Base-by-base conservation (phyloP, 2,329 filamentous ascomycete species). In the Penicillium sumatraense region DNA sequence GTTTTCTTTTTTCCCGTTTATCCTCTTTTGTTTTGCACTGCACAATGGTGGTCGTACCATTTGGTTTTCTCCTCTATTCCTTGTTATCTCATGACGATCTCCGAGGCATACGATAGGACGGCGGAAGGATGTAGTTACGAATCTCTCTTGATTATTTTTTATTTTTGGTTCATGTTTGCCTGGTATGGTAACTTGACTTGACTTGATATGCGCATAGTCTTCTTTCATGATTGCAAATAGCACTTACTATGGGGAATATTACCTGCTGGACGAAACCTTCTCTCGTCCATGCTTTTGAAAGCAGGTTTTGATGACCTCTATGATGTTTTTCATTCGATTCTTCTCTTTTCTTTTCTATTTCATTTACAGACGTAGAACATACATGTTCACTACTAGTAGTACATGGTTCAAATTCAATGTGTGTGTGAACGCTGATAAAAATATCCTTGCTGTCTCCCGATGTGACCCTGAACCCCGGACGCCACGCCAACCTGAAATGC, bases 301-400 rank as follows among this genome's bases (percentile, higher is more conserved):
- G 54, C 51, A 54, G 54, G 51, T 36, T 51, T 58, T 55, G 52
- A 58, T 36, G 36, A 49, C 52, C 40, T 51, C 21, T 16, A 46
- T 31, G 24, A 27, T n/a, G 14, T 46, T 31, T 31, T 31, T 16
- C 26, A 46, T 29, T 27, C 16, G 2, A 9, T 16, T 26, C 6
- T 31, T 31, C 11, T 31, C 27, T 11, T 31, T 31, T 31, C 27
- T 10, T 31, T 31, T 31, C 27, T 11, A 11, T 31, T 31, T 13
- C 10, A 11, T 31, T 29, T 31, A 5, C 14, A 26, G 11, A 42
- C 40, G 13, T 26, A 10, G 33, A 27, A 31, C n/a, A 31, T 46
- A 31, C 42, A 31, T 31, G 42, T 27, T 41, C n/a, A n/a, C n/a
- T n/a, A n/a, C n/a, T n/a, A n/a, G n/a, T n/a, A n/a, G n/a, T n/a